Base-by-base conservation (phyloP, 345 rosid genomes). In the Euphorbia tirucalli region DNA sequence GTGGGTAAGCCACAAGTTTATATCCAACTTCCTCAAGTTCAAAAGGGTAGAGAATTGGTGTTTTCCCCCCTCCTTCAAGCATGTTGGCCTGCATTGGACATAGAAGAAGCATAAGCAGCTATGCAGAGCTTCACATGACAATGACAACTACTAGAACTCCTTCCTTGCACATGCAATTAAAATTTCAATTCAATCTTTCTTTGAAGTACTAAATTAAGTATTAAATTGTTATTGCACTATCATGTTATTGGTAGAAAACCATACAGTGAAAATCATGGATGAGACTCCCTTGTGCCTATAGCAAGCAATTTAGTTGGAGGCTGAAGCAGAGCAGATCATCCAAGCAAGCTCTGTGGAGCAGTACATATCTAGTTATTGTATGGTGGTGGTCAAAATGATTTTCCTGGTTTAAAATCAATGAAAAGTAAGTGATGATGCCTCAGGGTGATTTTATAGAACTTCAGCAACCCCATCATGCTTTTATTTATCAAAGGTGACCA, bases 51-150 rank as follows among this genome's bases (percentile, higher is more conserved):
- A 89, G 77, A 28, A 92, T 89, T 6, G 96, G 95, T 30, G 85
- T 71, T 77, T 90, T 94, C 14, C 98, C 98, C 46, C 98, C 95
- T 69, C 89, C 96, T 88, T 93, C 98, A 72, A 88, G 92, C 93
- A 89, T 86, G 80, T 86, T 88, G 79, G 89, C 95, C 96, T 93
- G 74, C 70, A 68, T 18, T 39, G 44, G 35, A 65, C 31, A 55
- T 18, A 73, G 75, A 49, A 28, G 56, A 44, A 59, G 68, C 14
- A 77, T 73, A 74, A 81, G 69, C 39, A 69, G 24, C 32, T 3
- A 44, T 8, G 44, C 30, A 28, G 55, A n/a, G 54, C 6, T 25
- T 8, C 13, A 28, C 31, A 49, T 22, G 31, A 4, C 19, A 59
- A 27, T 57, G 21, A 14, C 28, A 37, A 24, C 25, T 14, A 39